Base-by-base conservation (phyloP, 352 stramenopile species). In the Phytophthora pisi region DNA sequence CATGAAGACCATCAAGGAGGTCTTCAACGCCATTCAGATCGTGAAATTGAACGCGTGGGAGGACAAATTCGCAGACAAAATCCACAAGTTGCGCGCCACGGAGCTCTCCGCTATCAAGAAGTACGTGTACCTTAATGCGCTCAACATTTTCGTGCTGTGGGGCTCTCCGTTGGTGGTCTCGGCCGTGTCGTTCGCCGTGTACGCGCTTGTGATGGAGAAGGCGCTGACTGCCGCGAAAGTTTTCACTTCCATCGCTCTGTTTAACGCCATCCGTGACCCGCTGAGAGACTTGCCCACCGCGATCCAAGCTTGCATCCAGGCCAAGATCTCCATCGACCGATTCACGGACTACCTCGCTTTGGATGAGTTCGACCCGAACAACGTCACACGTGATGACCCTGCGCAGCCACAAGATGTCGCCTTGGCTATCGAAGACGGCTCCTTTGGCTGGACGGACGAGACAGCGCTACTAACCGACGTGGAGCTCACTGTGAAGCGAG, bases 31-130 rank as follows among this genome's bases (percentile, higher is more conserved):
- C n/a, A 98, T 99, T 61, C 94, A 98, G 71, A 88, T 98, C 51
- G 92, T 99, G 65, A 99, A 99, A 66, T 69, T 99, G 0, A 98
- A 98, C 60, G 89, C 84, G 1, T 98, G 91, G 90, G 94, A 98
- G 54, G 42, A 58, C 30, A 86, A 90, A 15, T 97, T 97, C 72
- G 68, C 75, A 7, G 87, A 89, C 13, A 86, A 96, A 68, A 88
- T 98, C 30, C 59, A 69, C 49, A 51, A 66, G 16, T 42, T 93
- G n/a, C 80, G 93, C 16, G 62, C 79, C 7, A 86, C 92, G 57
- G 97, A 98, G 65, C 91, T 96, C 49, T 77, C 84, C 68, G 18
- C 97, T 78, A 79, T 90, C 94, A 63, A 46, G 61, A 34, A 55
- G 26, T 73, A 58, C 54, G 20, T 87, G 84, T 24, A 93, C 91